Base-by-base conservation (phyloP, 257 asterid genomes). In the Jacaranda mimosifolia region DNA sequence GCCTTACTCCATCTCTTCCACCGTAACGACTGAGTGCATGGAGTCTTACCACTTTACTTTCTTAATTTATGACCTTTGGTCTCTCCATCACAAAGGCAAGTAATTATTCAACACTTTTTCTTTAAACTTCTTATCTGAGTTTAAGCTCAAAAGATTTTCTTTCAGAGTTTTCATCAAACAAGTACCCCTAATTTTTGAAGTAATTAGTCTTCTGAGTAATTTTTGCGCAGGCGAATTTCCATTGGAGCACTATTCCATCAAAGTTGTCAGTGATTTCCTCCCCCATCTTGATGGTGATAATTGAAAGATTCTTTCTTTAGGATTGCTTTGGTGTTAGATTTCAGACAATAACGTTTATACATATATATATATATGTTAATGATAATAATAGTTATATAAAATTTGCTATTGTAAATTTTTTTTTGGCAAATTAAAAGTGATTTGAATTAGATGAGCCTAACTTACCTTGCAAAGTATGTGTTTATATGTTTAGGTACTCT, bases 11-110 rank as follows among this genome's bases (percentile, higher is more conserved):
- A 36, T 63, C 68, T 21, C 11, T 15, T 3, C 14, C 68, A 7
- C 40, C 62, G 5, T 4, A 6, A 3, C 51, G 49, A 60, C 82
- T 84, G 2, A 78, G 75, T 4, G 82, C 9, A 4, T 62, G 63
- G 3, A 84, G 74, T 76, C 63, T 70, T 10, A 84, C 63, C 12
- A 67, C 65, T 40, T 68, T 81, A 40, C 60, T 68, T 48, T 77
- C 76, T 51, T 78, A 80, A 14, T 79, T 62, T 39, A 81, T 75
- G 15, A 59, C 62, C 35, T 73, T 80, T 21, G 86, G 64, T 58
- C 5, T 79, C 19, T 77, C 83, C 2, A 79, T 12, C 4, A 76
- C 80, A 49, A 55, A 77, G 3, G 85, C 32, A 82, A 8, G 70
- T 85, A 82, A 36, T 49, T 19, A 12, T 38, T 70, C 58, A 82